A percentile compares a stretch with the other conserved stretches of the same genome.
These are phyloP conservation scores for Pleomassaria siparia DNA, from an alignment of 2,329 filamentous ascomycete species.

Conservation along the genomic window DNA sequence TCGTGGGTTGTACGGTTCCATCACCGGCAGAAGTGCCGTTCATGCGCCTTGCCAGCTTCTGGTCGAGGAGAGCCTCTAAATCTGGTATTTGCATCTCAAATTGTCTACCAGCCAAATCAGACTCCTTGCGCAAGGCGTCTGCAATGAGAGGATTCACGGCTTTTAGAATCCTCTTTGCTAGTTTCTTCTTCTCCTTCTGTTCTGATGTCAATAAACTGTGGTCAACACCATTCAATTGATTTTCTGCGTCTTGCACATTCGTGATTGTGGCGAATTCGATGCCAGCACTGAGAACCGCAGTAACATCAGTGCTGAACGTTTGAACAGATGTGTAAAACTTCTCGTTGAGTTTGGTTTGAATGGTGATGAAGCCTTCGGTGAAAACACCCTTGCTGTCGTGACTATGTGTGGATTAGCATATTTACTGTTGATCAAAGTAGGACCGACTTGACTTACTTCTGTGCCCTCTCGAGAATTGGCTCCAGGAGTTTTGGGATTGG, in stretches of 20 bases:
- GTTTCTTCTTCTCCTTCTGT: conserved; percentile 75
- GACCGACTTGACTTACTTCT: conserved; percentile 66
- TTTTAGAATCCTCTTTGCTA: conserved; percentile 89
- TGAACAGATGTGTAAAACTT: conserved; percentile 62
- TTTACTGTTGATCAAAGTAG: conserved; percentile 6
- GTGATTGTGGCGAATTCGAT: conserved; percentile 52
- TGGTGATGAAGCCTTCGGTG: conserved; percentile 53
- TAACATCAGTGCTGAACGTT: conserved; percentile 62
- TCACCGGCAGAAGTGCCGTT: conserved; percentile 34
- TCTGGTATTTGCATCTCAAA: conserved; percentile 71
- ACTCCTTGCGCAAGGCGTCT: conserved; percentile 74
- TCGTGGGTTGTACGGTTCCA: conserved; percentile 24
- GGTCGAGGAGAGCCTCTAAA: conserved; percentile 71
- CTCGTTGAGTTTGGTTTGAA: conserved; percentile 57
- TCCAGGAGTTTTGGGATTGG: conserved; percentile 76
- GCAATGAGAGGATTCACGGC: conserved; percentile 77
- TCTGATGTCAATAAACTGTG: conserved; percentile 56
- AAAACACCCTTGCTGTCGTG: conserved; percentile 57
- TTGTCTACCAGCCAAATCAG: conserved; percentile 72
- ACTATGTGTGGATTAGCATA: conserved; percentile 17
- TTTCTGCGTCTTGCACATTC: conserved; percentile 44
- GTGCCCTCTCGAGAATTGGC: conserved; percentile 77
- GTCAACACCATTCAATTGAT: conserved; percentile 45
- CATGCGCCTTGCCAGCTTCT: conserved; percentile 58
- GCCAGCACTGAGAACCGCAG: conserved; percentile 57